These are phyloP conservation scores for Ceratocystiopsis minuta DNA, from an alignment of 2,329 filamentous ascomycete species.

Conservation along the genomic window DNA sequence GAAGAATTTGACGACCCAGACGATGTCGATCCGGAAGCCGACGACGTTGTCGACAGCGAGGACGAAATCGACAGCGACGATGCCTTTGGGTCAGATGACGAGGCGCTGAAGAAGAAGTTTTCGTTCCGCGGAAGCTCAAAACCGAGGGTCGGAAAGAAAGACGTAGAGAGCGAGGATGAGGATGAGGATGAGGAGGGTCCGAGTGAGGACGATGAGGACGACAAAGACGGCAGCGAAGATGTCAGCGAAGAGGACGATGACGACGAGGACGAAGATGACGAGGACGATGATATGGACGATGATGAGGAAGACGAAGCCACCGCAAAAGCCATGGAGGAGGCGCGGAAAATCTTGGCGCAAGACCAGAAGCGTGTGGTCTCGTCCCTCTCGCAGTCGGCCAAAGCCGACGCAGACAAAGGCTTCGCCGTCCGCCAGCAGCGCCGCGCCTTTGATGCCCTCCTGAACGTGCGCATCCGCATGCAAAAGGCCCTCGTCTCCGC, in stretches of 20 bases:
- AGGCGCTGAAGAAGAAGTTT: conserved; percentile 63
- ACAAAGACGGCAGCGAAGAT: conserved; percentile 31
- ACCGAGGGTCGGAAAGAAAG: conserved; percentile 20
- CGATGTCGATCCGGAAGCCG: conserved; percentile 32
- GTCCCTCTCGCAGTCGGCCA: conserved; percentile 43
- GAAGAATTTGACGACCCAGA: conserved; percentile 37
- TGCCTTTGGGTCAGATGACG: conserved; percentile 70
- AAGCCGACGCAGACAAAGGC: conserved; percentile 70
- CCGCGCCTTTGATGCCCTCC: conserved; percentile 67
- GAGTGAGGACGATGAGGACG: conserved; percentile 14
- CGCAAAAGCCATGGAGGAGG: conserved; percentile 30
- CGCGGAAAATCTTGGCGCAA: conserved; percentile 49
- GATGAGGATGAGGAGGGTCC: conserved; percentile 18
- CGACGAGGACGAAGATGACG: conserved; percentile 14
- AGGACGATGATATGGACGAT: conserved; percentile 19
- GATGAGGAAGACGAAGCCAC: conserved; percentile 16
- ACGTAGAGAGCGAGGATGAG: conserved; percentile 25
- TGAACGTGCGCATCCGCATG: conserved; percentile 80
- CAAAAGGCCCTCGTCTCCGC: conserved; percentile 77
- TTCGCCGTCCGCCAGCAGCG: conserved; percentile 72
- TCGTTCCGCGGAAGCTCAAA: conserved; percentile 42
- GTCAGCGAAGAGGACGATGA: conserved; percentile 17
- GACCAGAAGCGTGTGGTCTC: conserved; percentile 49
- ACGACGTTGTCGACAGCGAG: conserved; percentile 32
- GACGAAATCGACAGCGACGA: conserved; percentile 44